These are phyloP conservation scores for Haplographium delicatum DNA, from an alignment of 495 filamentous ascomycete genomes.

Conservation along the genomic window DNA sequence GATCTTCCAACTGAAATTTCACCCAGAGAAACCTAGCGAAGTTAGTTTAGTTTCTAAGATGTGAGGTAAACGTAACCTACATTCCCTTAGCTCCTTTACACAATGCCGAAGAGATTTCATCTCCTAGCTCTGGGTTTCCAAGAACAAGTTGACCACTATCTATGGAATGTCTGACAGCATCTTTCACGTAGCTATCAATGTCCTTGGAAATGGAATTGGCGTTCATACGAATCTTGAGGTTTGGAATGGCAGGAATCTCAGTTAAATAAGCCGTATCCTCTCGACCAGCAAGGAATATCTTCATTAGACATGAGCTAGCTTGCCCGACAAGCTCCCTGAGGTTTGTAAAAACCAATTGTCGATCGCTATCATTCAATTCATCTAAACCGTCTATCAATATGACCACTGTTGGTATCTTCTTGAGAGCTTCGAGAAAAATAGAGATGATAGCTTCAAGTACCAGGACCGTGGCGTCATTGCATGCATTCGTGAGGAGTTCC, in stretches of 20 bases:
- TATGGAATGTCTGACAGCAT: slow-evolving; percentile 1
- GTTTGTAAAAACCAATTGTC: neutral
- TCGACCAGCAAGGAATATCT: neutral
- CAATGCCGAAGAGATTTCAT: slow-evolving; percentile 17
- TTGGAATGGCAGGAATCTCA: neutral
- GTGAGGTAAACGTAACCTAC: neutral
- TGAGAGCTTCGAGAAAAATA: slow-evolving; percentile 1
- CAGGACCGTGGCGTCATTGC: neutral
- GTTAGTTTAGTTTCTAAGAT: neutral
- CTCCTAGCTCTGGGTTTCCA: slow-evolving; percentile 1
- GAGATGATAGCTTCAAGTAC: slow-evolving; percentile 8
- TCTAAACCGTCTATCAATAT: slow-evolving; percentile 22
- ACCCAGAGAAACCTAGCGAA: slow-evolving; percentile 32
- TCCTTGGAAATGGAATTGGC: slow-evolving; percentile 9
- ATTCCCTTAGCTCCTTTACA: slow-evolving; percentile 20
- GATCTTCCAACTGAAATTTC: slow-evolving; percentile 29
- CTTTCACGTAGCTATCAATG: slow-evolving; percentile 19
- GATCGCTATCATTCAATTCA: slow-evolving; percentile 7
- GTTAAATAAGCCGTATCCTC: neutral
- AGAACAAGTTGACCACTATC: neutral
- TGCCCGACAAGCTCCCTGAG: neutral
- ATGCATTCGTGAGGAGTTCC: neutral
- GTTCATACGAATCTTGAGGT: neutral
- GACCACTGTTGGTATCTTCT: neutral
- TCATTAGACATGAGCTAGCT: neutral